Evolutionary conservation across 768 basidiomycete genomes (phyloP).

Genomic region (Lentinula aciculospora): DNA sequence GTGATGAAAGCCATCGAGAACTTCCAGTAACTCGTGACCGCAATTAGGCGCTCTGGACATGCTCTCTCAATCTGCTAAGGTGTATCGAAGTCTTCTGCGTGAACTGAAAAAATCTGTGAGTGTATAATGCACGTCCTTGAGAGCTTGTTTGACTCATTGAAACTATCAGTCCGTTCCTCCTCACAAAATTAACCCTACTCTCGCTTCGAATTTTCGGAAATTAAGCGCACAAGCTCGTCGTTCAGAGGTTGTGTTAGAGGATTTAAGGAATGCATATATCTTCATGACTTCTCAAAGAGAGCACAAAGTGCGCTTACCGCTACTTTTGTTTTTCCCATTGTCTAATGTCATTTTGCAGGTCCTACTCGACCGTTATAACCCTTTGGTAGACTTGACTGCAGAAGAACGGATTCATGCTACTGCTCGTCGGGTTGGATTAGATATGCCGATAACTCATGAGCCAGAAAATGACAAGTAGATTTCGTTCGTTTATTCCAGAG

Average conservation of each 20-base stretch:
- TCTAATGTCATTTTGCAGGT: slow-evolving; percentile 33
- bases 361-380: slow-evolving; percentile 85
- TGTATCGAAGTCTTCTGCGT: slow-evolving; percentile 48
- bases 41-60: not conserved
- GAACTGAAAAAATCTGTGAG: slow-evolving; percentile 51
- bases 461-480: slow-evolving; percentile 8
- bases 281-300: slow-evolving; percentile 72
- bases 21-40: too few relatives aligned
- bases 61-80: slow-evolving; percentile 25
- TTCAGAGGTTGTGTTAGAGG: slow-evolving; percentile 30
- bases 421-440: slow-evolving; percentile 79
- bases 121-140: not conserved
- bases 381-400: slow-evolving; percentile 68
- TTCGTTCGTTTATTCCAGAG: slow-evolving; percentile 5
- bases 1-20: too few relatives aligned
- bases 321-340: not conserved
- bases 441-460: slow-evolving; percentile 60
- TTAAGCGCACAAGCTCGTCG: slow-evolving; percentile 39
- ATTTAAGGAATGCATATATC: slow-evolving; percentile 53
- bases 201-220: slow-evolving; percentile 48
- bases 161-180: slow-evolving; percentile 23
- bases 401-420: slow-evolving; percentile 83
- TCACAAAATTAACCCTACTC: slow-evolving; percentile 32
- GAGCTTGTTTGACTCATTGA: not conserved
- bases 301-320: slow-evolving; percentile 54